A percentile compares a stretch with the other conserved stretches of the same genome.
Conservation (phyloP, 2,329 filamentous ascomycete species). For the Xylariaceae sp. region DNA sequence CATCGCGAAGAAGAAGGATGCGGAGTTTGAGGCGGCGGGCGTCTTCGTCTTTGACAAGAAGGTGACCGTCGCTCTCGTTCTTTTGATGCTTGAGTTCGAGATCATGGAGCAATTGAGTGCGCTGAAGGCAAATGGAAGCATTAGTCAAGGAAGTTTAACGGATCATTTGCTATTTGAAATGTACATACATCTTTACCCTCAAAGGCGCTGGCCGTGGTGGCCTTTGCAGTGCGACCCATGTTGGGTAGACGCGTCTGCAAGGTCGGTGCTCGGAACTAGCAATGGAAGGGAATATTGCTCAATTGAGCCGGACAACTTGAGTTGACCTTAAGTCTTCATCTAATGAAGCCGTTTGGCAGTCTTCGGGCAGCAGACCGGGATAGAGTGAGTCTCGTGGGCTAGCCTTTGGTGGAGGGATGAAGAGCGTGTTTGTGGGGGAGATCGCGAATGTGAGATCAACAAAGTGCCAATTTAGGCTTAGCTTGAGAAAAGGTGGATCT, state of each 20-base stretch:
- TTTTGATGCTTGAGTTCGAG: conserved; percentile 70
- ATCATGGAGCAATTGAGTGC: conserved; percentile 43
- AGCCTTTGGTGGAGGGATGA: conserved; percentile 8
- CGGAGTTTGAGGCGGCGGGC: conserved; percentile 66
- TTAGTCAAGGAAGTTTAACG: too few species aligned
- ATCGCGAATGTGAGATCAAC: conserved; percentile 13
- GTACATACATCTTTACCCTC: conserved; percentile 36
- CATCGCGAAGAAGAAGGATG: conserved; percentile 67
- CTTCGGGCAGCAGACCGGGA: too few species aligned
- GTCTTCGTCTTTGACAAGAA: conserved; percentile 71
- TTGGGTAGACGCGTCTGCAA: conserved; percentile 18
- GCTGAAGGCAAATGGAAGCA: conserved; percentile 39
- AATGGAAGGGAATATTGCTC: too few species aligned
- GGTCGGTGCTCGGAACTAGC: too few species aligned
- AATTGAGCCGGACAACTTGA: too few species aligned
- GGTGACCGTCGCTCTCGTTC: conserved; percentile 59
- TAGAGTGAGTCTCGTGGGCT: too few species aligned
- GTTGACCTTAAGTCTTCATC: too few species aligned
- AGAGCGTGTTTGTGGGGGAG: conserved; percentile 18
- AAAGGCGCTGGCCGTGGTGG: conserved; percentile 29
- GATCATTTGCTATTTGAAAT: too few species aligned
- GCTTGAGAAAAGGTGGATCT: neutral
- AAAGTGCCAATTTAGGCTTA: conserved; percentile 16
- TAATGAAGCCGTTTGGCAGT: too few species aligned
- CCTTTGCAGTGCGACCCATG: conserved; percentile 27